Percentiles rank a stretch among this genome's conserved stretches.
Evolutionary conservation across 768 basidiomycete genomes (phyloP).

Genomic region (Leucogyrophana mollusca): DNA sequence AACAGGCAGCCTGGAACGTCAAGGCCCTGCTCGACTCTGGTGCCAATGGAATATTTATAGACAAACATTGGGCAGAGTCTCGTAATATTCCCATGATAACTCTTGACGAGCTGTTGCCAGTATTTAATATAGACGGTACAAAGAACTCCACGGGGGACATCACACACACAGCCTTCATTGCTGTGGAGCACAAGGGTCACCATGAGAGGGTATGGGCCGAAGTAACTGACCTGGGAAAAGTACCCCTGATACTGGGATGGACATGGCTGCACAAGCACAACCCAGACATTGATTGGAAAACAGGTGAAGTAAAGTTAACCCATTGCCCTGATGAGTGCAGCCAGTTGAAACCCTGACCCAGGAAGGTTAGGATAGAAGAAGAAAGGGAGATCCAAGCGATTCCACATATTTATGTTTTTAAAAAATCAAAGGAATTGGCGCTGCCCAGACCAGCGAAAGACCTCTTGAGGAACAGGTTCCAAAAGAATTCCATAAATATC

Average conservation of each 20-base stretch:
- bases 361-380: too few species aligned
- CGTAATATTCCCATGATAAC: too few species aligned
- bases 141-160: background rate
- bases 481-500: background rate
- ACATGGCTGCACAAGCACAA: constrained; percentile 26
- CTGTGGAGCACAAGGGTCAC: background rate
- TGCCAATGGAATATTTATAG: too few species aligned
- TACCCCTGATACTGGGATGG: constrained; percentile 13
- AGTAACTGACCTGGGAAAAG: constrained; percentile 1
- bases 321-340: constrained; percentile 5
- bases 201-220: background rate
- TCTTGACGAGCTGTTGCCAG: too few species aligned
- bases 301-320: constrained; percentile 16
- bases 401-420: too few species aligned
- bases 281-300: constrained; percentile 21
- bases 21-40: background rate
- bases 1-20: too few species aligned
- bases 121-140: background rate
- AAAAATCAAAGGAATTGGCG: too few species aligned
- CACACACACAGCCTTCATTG: background rate
- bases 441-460: too few species aligned
- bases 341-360: background rate
- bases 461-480: background rate
- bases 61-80: too few species aligned
- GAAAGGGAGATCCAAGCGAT: too few species aligned